phyloP scores from a whole-genome alignment of 2,329 filamentous ascomycete genomes.

The Cladobotryum protrusum region DNA sequence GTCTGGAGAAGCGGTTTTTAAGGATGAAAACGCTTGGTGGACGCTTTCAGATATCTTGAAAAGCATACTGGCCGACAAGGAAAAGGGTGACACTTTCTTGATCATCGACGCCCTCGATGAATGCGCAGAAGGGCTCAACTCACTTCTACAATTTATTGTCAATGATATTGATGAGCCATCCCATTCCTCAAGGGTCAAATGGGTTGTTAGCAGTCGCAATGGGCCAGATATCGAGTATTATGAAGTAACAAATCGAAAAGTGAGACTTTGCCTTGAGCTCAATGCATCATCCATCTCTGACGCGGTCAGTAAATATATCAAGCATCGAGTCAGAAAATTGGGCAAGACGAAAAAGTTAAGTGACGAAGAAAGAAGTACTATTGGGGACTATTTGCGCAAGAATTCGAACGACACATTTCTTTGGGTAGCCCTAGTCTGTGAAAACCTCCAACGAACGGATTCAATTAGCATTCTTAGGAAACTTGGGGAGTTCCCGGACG shows the following conservation, averaged over 20 bases:
- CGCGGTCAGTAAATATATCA: background rate
- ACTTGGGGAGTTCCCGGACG: too few relatives aligned
- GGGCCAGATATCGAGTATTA: constrained; percentile 10
- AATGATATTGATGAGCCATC: constrained; percentile 23
- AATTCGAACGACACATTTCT: constrained; percentile 32
- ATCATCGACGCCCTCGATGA: constrained; percentile 45
- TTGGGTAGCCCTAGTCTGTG: constrained; percentile 18
- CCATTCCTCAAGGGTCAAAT: background rate
- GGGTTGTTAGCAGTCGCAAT: constrained; percentile 7
- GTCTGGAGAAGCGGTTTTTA: constrained; percentile 30
- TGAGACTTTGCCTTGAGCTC: background rate
- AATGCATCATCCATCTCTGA: background rate
- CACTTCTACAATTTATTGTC: constrained; percentile 32
- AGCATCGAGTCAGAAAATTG: background rate
- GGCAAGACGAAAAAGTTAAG: constrained; percentile 2
- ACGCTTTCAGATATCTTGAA: constrained; percentile 32
- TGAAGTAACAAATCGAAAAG: background rate
- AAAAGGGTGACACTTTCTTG: constrained; percentile 23
- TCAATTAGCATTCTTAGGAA: too few relatives aligned
- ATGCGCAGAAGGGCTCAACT: constrained; percentile 19
- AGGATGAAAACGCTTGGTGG: constrained; percentile 31
- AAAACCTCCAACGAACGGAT: constrained; percentile 13
- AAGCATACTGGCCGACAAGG: constrained; percentile 32
- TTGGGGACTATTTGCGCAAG: constrained; percentile 10
- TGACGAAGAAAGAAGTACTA: background rate